Conservation (phyloP, 176 grass and related monocot species). For the Avena insularis region DNA sequence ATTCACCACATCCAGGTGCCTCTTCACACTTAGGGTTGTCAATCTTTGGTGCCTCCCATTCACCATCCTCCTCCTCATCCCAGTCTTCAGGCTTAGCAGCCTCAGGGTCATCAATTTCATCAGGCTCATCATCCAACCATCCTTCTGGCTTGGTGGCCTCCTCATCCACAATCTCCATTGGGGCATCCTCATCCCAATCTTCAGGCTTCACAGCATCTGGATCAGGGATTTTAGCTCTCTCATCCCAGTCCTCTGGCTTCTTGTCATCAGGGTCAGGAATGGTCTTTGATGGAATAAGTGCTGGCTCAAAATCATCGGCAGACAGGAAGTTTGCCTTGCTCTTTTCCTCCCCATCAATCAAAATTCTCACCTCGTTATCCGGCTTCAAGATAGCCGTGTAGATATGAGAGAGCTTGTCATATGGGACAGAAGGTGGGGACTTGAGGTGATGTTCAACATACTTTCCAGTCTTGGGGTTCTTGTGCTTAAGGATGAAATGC, state of each 20-base stretch:
- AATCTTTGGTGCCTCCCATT: conserved; percentile 91
- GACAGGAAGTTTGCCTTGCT: conserved; percentile 86
- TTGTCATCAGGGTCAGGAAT: conserved; percentile 98
- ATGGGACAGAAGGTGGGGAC: conserved; percentile 85
- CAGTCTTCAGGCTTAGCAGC: conserved; percentile 91
- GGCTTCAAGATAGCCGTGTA: conserved; percentile 95
- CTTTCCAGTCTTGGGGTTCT: conserved; percentile 90
- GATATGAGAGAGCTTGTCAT: conserved; percentile 90
- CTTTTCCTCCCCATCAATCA: conserved; percentile 94
- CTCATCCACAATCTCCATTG: conserved; percentile 84
- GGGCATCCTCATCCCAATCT: conserved; percentile 98
- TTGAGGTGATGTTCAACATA: conserved; percentile 97
- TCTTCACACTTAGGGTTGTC: conserved; percentile 96
- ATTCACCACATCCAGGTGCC: conserved; percentile 93
- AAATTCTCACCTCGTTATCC: conserved; percentile 85
- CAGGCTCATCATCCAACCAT: conserved; percentile 95
- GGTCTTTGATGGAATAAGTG: conserved; percentile 82
- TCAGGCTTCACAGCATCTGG: conserved; percentile 80
- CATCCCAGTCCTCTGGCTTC: conserved; percentile 99
- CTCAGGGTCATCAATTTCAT: conserved; percentile 93
- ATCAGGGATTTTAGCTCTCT: conserved; percentile 88
- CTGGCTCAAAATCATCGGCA: conserved; percentile 84
- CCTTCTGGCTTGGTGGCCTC: conserved; percentile 92
- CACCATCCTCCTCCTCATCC: conserved; percentile 99
- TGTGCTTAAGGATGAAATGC: conserved; percentile 96